These are phyloP conservation scores for Chaetomium strumarium DNA, from an alignment of 2,329 filamentous ascomycete genomes.

Conservation along the genomic window DNA sequence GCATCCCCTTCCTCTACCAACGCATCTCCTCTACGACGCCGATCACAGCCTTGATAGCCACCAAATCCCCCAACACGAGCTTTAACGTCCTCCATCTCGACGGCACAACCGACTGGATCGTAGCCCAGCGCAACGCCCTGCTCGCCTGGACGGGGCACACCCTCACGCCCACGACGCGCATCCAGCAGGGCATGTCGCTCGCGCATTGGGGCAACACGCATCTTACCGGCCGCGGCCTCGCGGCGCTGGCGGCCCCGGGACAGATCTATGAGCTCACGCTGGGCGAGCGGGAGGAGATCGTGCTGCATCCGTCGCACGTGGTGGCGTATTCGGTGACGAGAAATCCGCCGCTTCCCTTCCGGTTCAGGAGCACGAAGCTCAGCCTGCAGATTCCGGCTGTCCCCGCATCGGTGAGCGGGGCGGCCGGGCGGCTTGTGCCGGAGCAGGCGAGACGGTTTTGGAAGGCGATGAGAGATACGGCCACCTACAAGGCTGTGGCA, in stretches of 20 bases:
- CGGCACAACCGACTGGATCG: conserved; percentile 91
- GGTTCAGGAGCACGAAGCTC: conserved; percentile 72
- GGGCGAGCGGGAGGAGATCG: conserved; percentile 78
- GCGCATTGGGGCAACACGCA: conserved; percentile 89
- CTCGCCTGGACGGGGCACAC: conserved; percentile 97
- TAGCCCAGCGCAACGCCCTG: conserved; percentile 78
- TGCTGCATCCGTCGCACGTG: conserved; percentile 85
- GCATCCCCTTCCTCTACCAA: conserved; percentile 94
- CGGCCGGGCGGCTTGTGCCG: conserved; percentile 51
- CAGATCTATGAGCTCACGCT: conserved; percentile 84
- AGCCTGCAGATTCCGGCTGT: conserved; percentile 71
- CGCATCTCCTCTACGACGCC: conserved; percentile 81
- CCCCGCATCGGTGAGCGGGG: conserved; percentile 32
- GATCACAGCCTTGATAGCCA: conserved; percentile 80
- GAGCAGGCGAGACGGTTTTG: conserved; percentile 60
- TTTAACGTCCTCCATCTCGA: conserved; percentile 86
- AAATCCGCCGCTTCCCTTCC: conserved; percentile 72
- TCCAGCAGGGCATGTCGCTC: conserved; percentile 68
- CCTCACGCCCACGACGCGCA: conserved; percentile 65
- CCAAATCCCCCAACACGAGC: conserved; percentile 78
- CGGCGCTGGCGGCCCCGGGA: conserved; percentile 78
- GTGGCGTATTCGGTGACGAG: conserved; percentile 80
- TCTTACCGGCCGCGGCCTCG: conserved; percentile 79
- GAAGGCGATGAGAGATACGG: conserved; percentile 62
- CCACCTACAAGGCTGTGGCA: conserved; percentile 64